A percentile compares a stretch with the other conserved stretches of the same genome.
Conservation (phyloP, 2,329 filamentous ascomycete genomes). For the Neofusicoccum laricinum region DNA sequence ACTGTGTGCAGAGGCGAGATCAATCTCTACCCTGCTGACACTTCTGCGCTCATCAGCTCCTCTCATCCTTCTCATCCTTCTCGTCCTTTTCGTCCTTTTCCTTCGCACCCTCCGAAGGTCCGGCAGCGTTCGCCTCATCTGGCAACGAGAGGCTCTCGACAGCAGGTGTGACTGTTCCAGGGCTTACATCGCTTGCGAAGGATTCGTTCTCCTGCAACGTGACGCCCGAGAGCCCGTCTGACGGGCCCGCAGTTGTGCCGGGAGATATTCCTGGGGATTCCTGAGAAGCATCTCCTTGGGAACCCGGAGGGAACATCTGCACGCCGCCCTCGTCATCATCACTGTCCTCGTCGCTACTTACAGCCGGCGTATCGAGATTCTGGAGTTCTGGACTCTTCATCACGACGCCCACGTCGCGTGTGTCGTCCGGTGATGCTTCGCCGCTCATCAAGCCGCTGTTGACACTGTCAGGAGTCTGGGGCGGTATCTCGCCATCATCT, state of each 20-base stretch:
- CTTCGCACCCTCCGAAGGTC: background rate
- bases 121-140: background rate
- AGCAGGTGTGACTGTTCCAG: slow-evolving; percentile 1
- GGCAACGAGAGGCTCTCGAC: background rate
- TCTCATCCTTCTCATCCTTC: background rate
- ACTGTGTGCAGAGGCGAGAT: background rate
- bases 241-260: background rate
- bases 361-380: slow-evolving; percentile 38
- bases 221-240: background rate
- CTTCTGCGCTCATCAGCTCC: background rate
- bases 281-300: background rate
- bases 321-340: slow-evolving; percentile 31
- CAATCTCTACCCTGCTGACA: background rate
- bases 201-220: background rate
- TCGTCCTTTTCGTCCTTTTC: background rate
- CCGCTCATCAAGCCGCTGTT: slow-evolving; percentile 18
- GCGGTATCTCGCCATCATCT: slow-evolving; percentile 22
- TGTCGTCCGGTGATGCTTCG: slow-evolving; percentile 24
- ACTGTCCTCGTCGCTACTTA: slow-evolving; percentile 34
- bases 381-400: slow-evolving; percentile 41
- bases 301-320: background rate
- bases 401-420: slow-evolving; percentile 31
- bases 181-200: background rate
- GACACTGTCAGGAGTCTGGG: slow-evolving; percentile 18
- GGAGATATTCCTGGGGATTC: background rate